Evolutionary conservation across 139 green algal species (phyloP), one percentile per base, ranked within the genome.

Genomic region (Chlorella sp.): DNA sequence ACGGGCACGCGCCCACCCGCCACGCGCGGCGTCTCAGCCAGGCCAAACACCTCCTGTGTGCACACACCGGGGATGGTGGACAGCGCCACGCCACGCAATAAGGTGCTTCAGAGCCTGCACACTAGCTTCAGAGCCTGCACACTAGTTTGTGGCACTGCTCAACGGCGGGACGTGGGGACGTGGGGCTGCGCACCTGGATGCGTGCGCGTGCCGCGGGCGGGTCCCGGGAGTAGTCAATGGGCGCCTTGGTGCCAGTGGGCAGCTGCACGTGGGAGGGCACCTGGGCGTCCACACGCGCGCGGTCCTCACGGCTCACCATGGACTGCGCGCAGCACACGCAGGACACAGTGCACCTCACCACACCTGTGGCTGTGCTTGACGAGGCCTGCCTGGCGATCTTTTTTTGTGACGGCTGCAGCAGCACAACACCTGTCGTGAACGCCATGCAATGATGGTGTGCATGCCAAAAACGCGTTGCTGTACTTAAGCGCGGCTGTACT

Each of bases 1-100:
- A 86, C 42, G 5, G 82, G 67, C 62, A 85, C 70, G 24, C 70
- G 60, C 3, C 70, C 73, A 1, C 76, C 80, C 3, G 76, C 82
- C 31, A 88, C 55, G 31, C 36, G 35, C 0, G 85, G 85, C 33
- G 85, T 80, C 22, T 75, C 70, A 1, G 69, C 29, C 55, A 88
- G 60, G 3, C 85, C 85, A 73, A 88, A 88, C 31, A 85, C 77
- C 68, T 88, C 82, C 83, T 88, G 76, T 33, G 6, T 49, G 5
- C 64, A 17, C 64, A n/a, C 32, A 49, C 33, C 17, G 4, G 17
- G 14, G 6, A 10, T 17, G 5, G 42, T 49, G 29, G 22, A 36
- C 33, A 50, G 22, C 5, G 20, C 35, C 35, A 23, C n/a, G 31
- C 67, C 10, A 5, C 6, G 17, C 31, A 22, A 5, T 49, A 3